Evolutionary conservation across 495 filamentous ascomycete genomes (phyloP).

Genomic region (Halenospora varia): DNA sequence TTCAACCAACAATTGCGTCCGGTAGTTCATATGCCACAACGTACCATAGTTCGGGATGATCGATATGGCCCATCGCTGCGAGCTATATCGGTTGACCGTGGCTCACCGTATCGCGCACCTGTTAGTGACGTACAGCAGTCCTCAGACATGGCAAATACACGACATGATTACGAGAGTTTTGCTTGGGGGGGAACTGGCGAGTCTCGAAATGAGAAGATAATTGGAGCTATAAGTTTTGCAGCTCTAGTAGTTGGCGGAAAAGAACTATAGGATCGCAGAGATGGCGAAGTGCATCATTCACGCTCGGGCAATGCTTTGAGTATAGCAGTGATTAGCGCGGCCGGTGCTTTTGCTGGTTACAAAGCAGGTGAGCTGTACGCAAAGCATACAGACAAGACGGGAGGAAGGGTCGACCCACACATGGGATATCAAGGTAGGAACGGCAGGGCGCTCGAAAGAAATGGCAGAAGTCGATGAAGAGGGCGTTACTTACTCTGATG

Average conservation of each 20-base stretch:
- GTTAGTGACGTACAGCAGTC: too few species aligned
- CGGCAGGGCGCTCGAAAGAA: constrained; percentile 38
- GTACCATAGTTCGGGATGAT: constrained; percentile 21
- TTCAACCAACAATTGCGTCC: constrained; percentile 50
- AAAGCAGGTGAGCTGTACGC: constrained; percentile 47
- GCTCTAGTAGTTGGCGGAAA: constrained; percentile 50
- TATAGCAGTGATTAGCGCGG: constrained; percentile 49
- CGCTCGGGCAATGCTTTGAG: constrained; percentile 43
- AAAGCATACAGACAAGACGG: constrained; percentile 32
- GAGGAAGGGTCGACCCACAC: constrained; percentile 35
- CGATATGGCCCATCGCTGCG: constrained; percentile 36
- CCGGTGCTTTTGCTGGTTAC: constrained; percentile 50
- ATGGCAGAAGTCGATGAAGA: constrained; percentile 5
- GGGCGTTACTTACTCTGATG: background rate
- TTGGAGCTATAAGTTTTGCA: constrained; percentile 48
- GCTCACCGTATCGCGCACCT: too few species aligned
- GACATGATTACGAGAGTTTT: constrained; percentile 29
- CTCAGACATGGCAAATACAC: constrained; percentile 37
- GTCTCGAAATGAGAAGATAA: constrained; percentile 55
- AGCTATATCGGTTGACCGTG: constrained; percentile 43
- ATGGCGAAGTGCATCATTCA: constrained; percentile 41
- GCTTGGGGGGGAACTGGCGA: constrained; percentile 43
- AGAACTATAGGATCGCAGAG: constrained; percentile 51
- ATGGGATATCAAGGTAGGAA: constrained; percentile 54
- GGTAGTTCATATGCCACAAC: constrained; percentile 36